Base-by-base conservation (phyloP, 257 asterid genomes). In the Oldenlandia corymbosa region DNA sequence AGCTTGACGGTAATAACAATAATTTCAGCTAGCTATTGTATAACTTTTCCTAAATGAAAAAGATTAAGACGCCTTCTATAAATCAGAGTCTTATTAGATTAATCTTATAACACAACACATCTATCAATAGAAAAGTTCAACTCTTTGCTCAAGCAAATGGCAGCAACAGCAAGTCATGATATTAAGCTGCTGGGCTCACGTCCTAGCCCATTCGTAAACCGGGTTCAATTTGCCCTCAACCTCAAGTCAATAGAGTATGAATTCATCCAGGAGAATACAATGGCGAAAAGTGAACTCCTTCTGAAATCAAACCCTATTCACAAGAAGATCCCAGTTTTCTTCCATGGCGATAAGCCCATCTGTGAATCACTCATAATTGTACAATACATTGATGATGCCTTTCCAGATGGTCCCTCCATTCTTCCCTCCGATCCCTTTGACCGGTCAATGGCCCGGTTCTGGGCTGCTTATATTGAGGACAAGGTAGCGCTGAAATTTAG, bases 321-420 rank as follows among this genome's bases (percentile, higher is more conserved):
- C 78, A 79, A 79, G 81, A 84, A 81, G 76, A 34, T 80, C 36
- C 87, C 88, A 0, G 88, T 86, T 34, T 77, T 81, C 7, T 48
- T 86, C 58, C 83, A 79, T 58, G 78, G 65, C 13, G 82, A 64
- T 6, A 70, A 42, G 24, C 43, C 81, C 1, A 68, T 79, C 10
- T 73, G 76, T 43, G 90, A 84, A 66, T 82, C 91, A 20, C 83
- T 81, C 7, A 47, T 81, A 64, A 76, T 81, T 34, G 76, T 79
- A 16, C 52, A 77, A 24, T 84, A 84, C 42, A 70, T 76, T 3
- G 83, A 70, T 23, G 82, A 82, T 34, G 59, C 60, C 7, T 84
- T 82, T 84, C 32, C 62, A 7, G 24, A 60, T 17, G 76, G 74
- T n/a, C 76, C 71, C 18, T 56, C 80, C n/a, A 68, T 84, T 30